Base-by-base conservation (phyloP, 805 yeast genomes). In the Nakazawaea peltata region DNA sequence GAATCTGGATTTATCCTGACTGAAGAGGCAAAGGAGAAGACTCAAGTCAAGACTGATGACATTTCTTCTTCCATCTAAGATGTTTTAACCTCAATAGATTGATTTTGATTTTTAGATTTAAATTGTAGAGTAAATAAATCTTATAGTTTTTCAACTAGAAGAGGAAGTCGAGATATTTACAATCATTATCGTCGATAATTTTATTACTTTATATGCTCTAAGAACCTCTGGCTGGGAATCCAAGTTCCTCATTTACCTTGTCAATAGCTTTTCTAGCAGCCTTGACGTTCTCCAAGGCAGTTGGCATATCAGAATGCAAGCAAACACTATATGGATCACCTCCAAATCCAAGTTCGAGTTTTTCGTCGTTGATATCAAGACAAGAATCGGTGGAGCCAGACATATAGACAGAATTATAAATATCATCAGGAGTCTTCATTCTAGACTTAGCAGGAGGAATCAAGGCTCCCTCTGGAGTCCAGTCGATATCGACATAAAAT, bases 301-400 rank as follows among this genome's bases (percentile, higher is more conserved):
- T 51, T 3, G 63, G 59, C 59, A 59, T 53, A 44, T 59, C 65
- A 4, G 63, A 56, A 39, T 59, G 65, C 16, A 59, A 39, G 42
- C 65, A 59, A 4, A 57, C 46, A 36, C 50, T 43, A 21, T 56
- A 53, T 2, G 64, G 64, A 27, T 42, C 40, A 2, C 40, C 43
- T 4, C 44, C 53, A 32, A 52, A 57, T 23, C 53, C 54, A 32
- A 59, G 37, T n/a, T 42, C 42, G 19, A 59, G 36, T 3, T 34
- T 34, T 7, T 50, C 41, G 12, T 47, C 49, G 12, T 51, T 52
- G 29, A 44, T 40, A 28, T 50, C 47, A 13, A 46, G 39, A 7
- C 51, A 41, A 15, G 32, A 41, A 42, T 51, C 60, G 27, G 33
- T 42, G 8, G 43, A 16, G 9, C 59, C 63, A 6, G 59, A 58